Conservation (phyloP, 805 yeast genomes). For the Monosporozyma siamensis region DNA sequence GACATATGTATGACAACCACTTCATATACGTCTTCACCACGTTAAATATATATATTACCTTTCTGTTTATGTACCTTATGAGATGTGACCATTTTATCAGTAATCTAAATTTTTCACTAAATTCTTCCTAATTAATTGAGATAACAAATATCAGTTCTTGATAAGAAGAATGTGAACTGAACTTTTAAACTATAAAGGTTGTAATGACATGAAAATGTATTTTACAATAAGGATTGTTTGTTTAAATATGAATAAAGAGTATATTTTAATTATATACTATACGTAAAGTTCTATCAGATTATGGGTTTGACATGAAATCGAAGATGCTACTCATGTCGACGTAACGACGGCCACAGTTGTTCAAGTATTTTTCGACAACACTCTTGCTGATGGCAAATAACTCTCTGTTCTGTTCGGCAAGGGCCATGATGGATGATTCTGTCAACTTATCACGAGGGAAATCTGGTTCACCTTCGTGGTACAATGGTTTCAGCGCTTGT, state of each 20-base stretch:
- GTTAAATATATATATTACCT: not conserved
- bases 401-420: constrained; percentile 71
- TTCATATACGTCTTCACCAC: not conserved
- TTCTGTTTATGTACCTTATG: not conserved
- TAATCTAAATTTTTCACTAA: too few relatives aligned
- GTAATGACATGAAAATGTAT: too few relatives aligned
- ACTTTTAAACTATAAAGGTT: too few relatives aligned
- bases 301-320: constrained; percentile 39
- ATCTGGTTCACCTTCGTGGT: constrained; percentile 29
- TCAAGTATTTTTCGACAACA: constrained; percentile 63
- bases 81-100: not conserved
- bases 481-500: constrained; percentile 45
- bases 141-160: too few relatives aligned
- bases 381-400: constrained; percentile 43
- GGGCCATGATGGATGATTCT: constrained; percentile 54
- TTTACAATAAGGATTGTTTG: too few relatives aligned
- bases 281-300: not conserved
- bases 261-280: too few relatives aligned
- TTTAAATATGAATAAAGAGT: not conserved
- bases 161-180: too few relatives aligned
- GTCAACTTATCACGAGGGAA: constrained; percentile 28
- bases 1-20: not conserved
- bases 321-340: constrained; percentile 82
- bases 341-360: constrained; percentile 78
- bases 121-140: too few relatives aligned